These are phyloP conservation scores for Quercus tomentella DNA, from an alignment of 331 rosid genomes.

Conservation along the genomic window DNA sequence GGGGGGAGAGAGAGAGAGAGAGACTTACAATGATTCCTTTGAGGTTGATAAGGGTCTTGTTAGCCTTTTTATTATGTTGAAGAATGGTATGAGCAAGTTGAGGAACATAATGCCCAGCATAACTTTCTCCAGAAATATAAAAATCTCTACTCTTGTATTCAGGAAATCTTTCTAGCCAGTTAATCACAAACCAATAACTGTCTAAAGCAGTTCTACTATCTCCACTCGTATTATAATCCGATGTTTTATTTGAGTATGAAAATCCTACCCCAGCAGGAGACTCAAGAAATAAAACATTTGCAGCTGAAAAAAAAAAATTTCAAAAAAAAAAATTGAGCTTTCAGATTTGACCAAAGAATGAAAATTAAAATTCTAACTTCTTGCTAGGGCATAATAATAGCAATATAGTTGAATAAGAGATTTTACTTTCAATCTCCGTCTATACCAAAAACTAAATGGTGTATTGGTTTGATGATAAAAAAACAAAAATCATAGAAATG, in stretches of 20 bases:
- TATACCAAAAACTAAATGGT: too few species aligned
- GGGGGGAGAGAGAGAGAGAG: neutral
- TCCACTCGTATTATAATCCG: constrained; percentile 50
- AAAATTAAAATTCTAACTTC: neutral
- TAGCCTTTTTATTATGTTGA: constrained; percentile 42
- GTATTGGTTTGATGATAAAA: too few species aligned
- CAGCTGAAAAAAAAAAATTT: constrained; percentile 37
- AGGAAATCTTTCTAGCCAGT: constrained; percentile 81
- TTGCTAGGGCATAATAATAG: neutral
- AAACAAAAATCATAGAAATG: too few species aligned
- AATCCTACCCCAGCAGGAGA: constrained; percentile 90
- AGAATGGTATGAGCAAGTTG: constrained; percentile 80
- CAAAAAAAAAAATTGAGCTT: neutral
- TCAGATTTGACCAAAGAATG: neutral
- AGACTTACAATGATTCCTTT: constrained; percentile 73
- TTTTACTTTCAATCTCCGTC: accelerated
- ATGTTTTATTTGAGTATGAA: constrained; percentile 68
- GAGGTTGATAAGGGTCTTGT: constrained; percentile 61
- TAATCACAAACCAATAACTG: constrained; percentile 54
- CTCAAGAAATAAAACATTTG: constrained; percentile 72
- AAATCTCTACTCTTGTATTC: constrained; percentile 67
- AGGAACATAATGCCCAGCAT: constrained; percentile 88
- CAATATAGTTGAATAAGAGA: too few species aligned
- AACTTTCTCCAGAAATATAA: constrained; percentile 80
- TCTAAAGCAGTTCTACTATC: constrained; percentile 63